Conservation (phyloP, 2,329 filamentous ascomycete species). For the Colletotrichum echinochloae region DNA sequence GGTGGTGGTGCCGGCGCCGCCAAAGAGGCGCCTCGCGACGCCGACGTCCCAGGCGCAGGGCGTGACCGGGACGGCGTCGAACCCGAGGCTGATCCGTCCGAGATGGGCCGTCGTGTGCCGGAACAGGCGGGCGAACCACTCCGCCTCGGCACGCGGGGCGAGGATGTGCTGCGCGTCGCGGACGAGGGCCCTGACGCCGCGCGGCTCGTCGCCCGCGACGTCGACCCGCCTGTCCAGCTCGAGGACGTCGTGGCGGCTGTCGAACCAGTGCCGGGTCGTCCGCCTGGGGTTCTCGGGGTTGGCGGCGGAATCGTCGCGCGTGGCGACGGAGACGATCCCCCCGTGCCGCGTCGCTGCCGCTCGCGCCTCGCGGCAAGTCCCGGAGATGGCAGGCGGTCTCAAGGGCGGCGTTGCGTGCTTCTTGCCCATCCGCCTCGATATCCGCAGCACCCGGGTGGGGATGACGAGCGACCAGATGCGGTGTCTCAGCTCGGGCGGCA, state of each 20-base stretch:
- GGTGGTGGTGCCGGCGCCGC: conserved; percentile 4
- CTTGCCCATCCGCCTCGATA: neutral
- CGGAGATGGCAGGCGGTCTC: conserved; percentile 18
- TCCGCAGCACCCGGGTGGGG: conserved; percentile 9
- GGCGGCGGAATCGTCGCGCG: neutral
- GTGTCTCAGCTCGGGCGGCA: conserved; percentile 33
- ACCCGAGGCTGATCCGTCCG: conserved; percentile 15
- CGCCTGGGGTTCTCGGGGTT: neutral
- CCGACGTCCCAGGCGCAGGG: conserved; percentile 19
- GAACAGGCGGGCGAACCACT: conserved; percentile 29
- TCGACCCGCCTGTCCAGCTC: conserved; percentile 31
- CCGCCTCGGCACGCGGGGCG: conserved; percentile 25
- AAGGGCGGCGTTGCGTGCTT: neutral
- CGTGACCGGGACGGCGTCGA: conserved; percentile 11
- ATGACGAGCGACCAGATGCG: conserved; percentile 26
- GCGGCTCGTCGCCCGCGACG: conserved; percentile 21
- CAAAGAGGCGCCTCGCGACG: conserved; percentile 9
- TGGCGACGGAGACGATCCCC: neutral
- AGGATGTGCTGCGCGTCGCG: conserved; percentile 12
- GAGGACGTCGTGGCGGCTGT: conserved; percentile 21
- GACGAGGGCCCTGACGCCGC: neutral
- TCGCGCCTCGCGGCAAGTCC: conserved; percentile 26
- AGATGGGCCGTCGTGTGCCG: neutral
- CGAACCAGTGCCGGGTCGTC: conserved; percentile 27
- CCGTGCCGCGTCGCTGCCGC: conserved; percentile 23